Evolutionary conservation across 345 rosid species (phyloP), one percentile per base, ranked within the genome.

Genomic region (Syzygium aromaticum): DNA sequence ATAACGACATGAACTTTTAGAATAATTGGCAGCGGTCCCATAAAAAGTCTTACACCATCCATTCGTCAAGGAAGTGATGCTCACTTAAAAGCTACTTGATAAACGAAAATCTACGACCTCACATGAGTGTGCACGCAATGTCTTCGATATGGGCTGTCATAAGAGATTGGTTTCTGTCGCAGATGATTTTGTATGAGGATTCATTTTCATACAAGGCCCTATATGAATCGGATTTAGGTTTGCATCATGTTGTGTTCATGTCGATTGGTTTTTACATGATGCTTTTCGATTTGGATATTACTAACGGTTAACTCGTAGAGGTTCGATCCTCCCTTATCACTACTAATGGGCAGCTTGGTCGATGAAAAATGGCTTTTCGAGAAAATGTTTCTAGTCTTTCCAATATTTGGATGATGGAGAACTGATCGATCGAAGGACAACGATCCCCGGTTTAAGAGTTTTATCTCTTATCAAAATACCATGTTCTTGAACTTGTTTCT

Each of bases 161-260:
- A 0, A 1, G 11, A 67, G 78, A 12, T 67, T 13, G 46, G 17
- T 67, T 30, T 30, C 43, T 28, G 43, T 30, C 2, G 49, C 0
- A 0, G 25, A 38, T 21, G 49, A 19, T 38, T 73, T 38, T 38
- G 25, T 9, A 9, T 5, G 5, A 1, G 43, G 49, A 17, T 73
- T 73, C 14, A 22, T 1, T 38, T 73, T 73, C 43, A 73, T 13
- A 38, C 7, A 7, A 33, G 23, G 82, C 7, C 78, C 3, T 0
- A 1, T 38, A 38, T 10, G 82, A 19, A 38, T 14, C 14, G 49
- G 82, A 19, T 38, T 73, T 3, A 73, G 0, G 82, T 30, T 15
- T 1, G 23, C 46, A 0, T 30, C 1, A 15, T 7, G 9, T 73
- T 9, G 22, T 38, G 4, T 21, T 67, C 7, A 2, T 4, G 46